phyloP scores from a whole-genome alignment of 176 grass and related monocot genomes.

The Oryza australiensis region DNA sequence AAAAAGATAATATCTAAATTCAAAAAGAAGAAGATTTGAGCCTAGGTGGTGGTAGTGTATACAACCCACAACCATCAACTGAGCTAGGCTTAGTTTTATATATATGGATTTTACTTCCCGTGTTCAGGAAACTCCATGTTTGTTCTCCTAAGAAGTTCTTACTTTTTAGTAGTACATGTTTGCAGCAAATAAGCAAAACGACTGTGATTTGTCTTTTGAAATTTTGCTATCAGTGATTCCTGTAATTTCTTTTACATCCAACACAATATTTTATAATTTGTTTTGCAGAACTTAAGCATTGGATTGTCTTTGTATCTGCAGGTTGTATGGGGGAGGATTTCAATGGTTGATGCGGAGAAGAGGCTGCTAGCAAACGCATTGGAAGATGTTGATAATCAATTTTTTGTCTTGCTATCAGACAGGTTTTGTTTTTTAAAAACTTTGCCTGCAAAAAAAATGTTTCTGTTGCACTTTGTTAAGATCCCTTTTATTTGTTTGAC shows the following conservation, averaged over 20 bases:
- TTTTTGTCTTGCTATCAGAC: conserved; percentile 97
- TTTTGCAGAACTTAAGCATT: conserved; percentile 25
- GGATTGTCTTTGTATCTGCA: conserved; percentile 28
- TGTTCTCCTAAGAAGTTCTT: conserved; percentile 13
- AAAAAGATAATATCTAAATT: neutral
- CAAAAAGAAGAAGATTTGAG: neutral
- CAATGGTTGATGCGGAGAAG: conserved; percentile 99
- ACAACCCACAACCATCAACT: neutral
- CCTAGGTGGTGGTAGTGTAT: neutral
- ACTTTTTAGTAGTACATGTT: conserved; percentile 2
- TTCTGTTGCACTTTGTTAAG: conserved; percentile 34
- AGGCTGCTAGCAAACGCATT: conserved; percentile 94
- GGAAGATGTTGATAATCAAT: conserved; percentile 88
- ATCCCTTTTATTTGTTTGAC: conserved; percentile 48
- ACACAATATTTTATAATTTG: neutral
- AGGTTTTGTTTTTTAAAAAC: conserved; percentile 71
- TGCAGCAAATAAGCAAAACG: conserved; percentile 21
- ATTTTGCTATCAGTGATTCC: neutral
- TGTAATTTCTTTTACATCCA: conserved; percentile 16
- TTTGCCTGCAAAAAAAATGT: conserved; percentile 2
- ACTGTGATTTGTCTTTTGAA: neutral
- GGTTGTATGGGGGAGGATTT: conserved; percentile 98
- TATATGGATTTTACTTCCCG: conserved; percentile 5
- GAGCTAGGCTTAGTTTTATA: conserved; percentile 1
- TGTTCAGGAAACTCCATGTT: conserved; percentile 1